These are phyloP conservation scores for Termitomyces sp. DNA, from an alignment of 768 basidiomycete genomes.

Conservation along the genomic window DNA sequence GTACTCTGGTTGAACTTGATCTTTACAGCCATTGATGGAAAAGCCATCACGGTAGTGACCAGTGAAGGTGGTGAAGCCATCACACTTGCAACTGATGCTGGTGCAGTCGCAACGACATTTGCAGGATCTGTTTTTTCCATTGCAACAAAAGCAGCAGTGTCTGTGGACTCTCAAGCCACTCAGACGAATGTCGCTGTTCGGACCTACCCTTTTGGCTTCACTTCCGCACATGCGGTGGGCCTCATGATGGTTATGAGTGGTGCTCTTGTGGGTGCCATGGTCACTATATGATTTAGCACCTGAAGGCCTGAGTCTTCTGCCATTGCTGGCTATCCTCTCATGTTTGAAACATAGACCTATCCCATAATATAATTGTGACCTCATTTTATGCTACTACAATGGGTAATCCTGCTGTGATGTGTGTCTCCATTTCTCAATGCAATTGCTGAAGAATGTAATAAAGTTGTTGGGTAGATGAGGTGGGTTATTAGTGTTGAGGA, in stretches of 20 bases:
- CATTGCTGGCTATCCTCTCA: too few relatives aligned
- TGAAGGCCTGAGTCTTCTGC: too few relatives aligned
- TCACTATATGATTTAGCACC: conserved; percentile 26
- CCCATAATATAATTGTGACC: too few relatives aligned
- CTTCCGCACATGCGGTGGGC: conserved; percentile 25
- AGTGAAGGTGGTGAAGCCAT: conserved; percentile 53
- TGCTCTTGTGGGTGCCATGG: conserved; percentile 33
- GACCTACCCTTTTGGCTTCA: conserved; percentile 18
- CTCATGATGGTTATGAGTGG: conserved; percentile 31
- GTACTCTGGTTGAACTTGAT: conserved; percentile 15
- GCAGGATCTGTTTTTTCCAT: conserved; percentile 51
- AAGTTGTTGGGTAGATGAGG: too few relatives aligned
- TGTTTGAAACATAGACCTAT: too few relatives aligned
- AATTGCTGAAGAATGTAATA: too few relatives aligned
- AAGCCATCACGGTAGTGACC: conserved; percentile 49
- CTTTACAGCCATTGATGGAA: conserved; percentile 47
- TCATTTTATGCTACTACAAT: too few relatives aligned
- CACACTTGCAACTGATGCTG: conserved; percentile 46
- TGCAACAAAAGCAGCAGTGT: conserved; percentile 22
- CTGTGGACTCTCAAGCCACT: conserved; percentile 9
- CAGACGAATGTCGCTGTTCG: conserved; percentile 20
- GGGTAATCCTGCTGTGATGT: too few relatives aligned
- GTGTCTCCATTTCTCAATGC: too few relatives aligned
- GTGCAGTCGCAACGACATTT: conserved; percentile 40
- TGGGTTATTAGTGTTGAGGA: too few relatives aligned